Base-by-base conservation (phyloP, 2,329 filamentous ascomycete genomes). In the Pseudopyricularia javanii region DNA sequence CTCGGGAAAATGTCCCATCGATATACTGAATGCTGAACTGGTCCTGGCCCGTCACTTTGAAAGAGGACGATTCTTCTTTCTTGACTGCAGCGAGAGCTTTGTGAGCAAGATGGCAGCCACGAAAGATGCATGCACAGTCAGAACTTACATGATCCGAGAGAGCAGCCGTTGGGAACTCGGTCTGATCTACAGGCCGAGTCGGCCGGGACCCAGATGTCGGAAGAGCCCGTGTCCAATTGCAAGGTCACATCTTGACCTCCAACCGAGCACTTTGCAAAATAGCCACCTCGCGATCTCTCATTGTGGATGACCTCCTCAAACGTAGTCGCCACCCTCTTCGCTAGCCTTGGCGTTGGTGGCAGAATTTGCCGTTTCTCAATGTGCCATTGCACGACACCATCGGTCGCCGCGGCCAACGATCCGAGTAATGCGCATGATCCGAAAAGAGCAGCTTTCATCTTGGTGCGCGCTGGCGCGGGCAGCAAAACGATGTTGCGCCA, bases 191-290 rank as follows among this genome's bases (percentile, higher is more conserved):
- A 64, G 54, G 61, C 76, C 79, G 12, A 74, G 68, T 33, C 55
- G 56, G 1, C 72, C 14, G 75, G 73, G 37, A 84, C 72, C 81
- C 82, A 85, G 22, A 80, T 74, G 65, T 85, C 82, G 56, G 79
- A 82, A 60, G 79, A 83, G 43, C 80, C 82, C 0, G 81, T 85
- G 64, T 85, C 81, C 47, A 85, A 70, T 62, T 82, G 78, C 51
- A 85, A 64, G 1, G 71, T 74, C 40, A 85, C 55, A 4, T 73
- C 64, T 60, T 85, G 81, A 7, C 74, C 81, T 17, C 82, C 82
- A 24, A 85, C 62, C 26, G 68, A 65, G 55, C 81, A 74, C 22
- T 74, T 74, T 17, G 76, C 73, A 59, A 80, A 82, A 62, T 83
- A 83, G 34, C 74, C 68, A 34, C 78, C 78, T 48, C 66, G 60